These are phyloP conservation scores for Plasmodium adleri DNA, from an alignment of 169 alveolate genomes.

Conservation along the genomic window DNA sequence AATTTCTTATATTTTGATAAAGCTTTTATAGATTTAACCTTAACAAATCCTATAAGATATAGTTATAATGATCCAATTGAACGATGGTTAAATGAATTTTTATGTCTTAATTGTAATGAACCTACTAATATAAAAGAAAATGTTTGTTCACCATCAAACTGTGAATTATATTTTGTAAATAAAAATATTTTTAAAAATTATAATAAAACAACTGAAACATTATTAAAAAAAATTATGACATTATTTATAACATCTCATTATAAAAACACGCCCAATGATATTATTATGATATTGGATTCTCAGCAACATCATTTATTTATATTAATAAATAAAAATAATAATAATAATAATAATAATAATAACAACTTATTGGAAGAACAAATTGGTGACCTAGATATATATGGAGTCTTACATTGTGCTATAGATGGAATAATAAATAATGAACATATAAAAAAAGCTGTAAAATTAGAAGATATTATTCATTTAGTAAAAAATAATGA, in stretches of 20 bases:
- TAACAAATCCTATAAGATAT: conserved; percentile 98
- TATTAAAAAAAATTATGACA: conserved; percentile 95
- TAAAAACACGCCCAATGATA: conserved; percentile 99
- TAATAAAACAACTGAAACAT: conserved; percentile 97
- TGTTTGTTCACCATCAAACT: conserved; percentile 94
- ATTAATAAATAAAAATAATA: conserved; percentile 82
- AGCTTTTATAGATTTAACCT: conserved; percentile 60
- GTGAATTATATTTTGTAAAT: conserved; percentile 96
- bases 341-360: background rate
- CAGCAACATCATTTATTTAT: conserved; percentile 98
- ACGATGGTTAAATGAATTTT: conserved; percentile 96
- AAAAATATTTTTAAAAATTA: conserved; percentile 98
- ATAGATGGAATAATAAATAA: conserved; percentile 82
- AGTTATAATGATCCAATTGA: conserved; percentile 98
- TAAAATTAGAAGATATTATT: conserved; percentile 20
- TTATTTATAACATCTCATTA: conserved; percentile 98
- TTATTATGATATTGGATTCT: conserved; percentile 98
- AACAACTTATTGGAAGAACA: conserved; percentile 11
- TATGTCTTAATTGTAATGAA: conserved; percentile 97
- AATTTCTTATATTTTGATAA: conserved; percentile 47
- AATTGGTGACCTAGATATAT: conserved; percentile 76
- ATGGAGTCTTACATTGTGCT: conserved; percentile 85
- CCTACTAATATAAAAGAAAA: conserved; percentile 89
- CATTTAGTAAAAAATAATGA: background rate
- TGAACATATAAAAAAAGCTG: background rate